Conservation (phyloP, 768 basidiomycete genomes). For the Podaxis carcinomalis region DNA sequence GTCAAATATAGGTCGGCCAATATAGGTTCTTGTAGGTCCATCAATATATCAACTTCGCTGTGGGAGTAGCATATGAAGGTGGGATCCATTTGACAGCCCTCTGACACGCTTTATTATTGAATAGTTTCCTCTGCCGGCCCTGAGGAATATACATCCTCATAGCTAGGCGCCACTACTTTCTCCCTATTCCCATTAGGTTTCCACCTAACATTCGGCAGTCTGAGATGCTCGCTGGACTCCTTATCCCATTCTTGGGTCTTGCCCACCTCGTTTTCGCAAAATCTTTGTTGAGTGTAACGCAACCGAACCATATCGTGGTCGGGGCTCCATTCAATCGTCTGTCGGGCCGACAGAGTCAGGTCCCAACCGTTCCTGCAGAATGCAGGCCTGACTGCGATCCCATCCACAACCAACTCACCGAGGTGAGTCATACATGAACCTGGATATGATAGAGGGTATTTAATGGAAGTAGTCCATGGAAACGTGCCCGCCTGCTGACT, state of each 20-base stretch:
- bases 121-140: not conserved
- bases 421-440: slow-evolving; percentile 14
- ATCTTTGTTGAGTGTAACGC: not conserved
- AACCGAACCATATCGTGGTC: not conserved
- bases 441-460: not conserved
- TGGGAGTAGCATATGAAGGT: not conserved
- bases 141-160: not conserved
- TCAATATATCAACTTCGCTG: not conserved
- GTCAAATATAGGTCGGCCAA: not conserved
- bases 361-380: slow-evolving; percentile 22
- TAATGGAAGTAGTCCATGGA: not conserved
- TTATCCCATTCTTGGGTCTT: not conserved
- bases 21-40: not conserved
- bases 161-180: not conserved
- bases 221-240: not conserved
- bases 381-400: slow-evolving; percentile 29
- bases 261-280: not conserved
- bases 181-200: not conserved
- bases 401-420: slow-evolving; percentile 17
- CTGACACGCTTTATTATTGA: not conserved
- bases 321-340: not conserved
- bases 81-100: not conserved
- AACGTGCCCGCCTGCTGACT: slow-evolving; percentile 13
- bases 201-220: not conserved
- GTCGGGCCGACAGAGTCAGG: slow-evolving; percentile 18